Base-by-base conservation (phyloP, 352 stramenopile species). In the Phytopythium cucurbitacearum region DNA sequence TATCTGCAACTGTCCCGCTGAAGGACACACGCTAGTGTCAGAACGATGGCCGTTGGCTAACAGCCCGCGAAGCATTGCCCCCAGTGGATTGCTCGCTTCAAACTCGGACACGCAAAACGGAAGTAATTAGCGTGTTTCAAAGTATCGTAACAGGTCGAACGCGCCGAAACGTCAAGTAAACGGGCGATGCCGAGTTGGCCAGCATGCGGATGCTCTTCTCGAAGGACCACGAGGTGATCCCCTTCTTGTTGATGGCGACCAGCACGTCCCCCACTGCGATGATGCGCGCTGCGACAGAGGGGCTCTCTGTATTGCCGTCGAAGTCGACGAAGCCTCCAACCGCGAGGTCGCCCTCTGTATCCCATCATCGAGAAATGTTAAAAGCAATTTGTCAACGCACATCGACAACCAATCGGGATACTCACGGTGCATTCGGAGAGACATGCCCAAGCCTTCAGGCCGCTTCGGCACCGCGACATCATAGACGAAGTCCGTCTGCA, bases 181-280 rank as follows among this genome's bases (percentile, higher is more conserved):
- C 80, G 32, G 82, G 82, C n/a, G 82, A 93, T 32, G 82, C 76
- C 6, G 82, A 77, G 59, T 76, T 71, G 21, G 82, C 76, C 12
- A 93, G 64, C 80, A 89, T 87, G 44, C 78, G 82, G 62, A 93
- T 93, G 64, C 80, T 95, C 51, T 84, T 89, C 62, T 92, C 85
- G 59, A 93, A 93, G 3, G 82, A 89, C 59, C 79, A 90, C 15
- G 80, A 87, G 39, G 76, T 91, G 67, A 91, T 91, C 49, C 71
- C 85, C 53, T 91, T 95, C 48, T 93, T 95, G 74, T 93, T 93
- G 59, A 93, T 93, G 44, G 82, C 82, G 16, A 93, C 78, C 40
- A 93, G 67, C 36, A 85, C 69, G 53, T 93, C 82, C 39, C 83
- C 76, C 44, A 89, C 80, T 3, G 78, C 69, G 57, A 93, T 91